Percentiles rank a stretch among this genome's conserved stretches.
These are phyloP conservation scores for Ballota nigra DNA, from an alignment of 257 asterid species.

Conservation along the genomic window DNA sequence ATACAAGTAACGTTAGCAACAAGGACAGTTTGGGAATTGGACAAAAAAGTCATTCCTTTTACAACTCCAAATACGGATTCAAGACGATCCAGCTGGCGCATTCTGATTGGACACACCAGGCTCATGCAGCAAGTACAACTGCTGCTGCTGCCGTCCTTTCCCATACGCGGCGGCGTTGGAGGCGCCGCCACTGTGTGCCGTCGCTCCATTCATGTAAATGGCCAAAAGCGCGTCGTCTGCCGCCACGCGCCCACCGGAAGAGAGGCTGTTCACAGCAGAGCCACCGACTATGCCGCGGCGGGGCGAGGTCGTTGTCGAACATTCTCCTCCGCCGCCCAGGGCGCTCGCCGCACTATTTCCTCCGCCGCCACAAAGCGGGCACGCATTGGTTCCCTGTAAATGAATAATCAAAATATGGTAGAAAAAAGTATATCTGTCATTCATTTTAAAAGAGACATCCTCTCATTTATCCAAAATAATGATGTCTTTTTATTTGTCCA, in stretches of 20 bases:
- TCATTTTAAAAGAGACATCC: no score
- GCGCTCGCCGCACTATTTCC: conserved; percentile 28
- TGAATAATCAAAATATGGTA: not conserved
- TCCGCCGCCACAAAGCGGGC: conserved; percentile 38
- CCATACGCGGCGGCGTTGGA: conserved; percentile 24
- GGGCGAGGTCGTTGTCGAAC: conserved; percentile 42
- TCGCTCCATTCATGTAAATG: conserved; percentile 29
- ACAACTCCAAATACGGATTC: not conserved
- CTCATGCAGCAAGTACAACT: conserved; percentile 24
- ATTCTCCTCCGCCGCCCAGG: conserved; percentile 35
- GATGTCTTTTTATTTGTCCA: no score
- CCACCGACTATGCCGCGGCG: conserved; percentile 8
- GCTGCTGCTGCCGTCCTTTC: conserved; percentile 27
- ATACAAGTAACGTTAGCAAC: not conserved
- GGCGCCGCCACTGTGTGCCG: conserved; percentile 14
- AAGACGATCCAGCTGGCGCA: conserved; percentile 34
- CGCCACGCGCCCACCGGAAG: conserved; percentile 16
- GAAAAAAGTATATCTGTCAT: no score
- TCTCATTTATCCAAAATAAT: no score
- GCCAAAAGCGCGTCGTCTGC: conserved; percentile 30
- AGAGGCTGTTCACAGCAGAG: conserved; percentile 18
- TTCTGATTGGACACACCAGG: conserved; percentile 26
- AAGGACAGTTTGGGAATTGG: not conserved
- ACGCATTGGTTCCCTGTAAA: conserved; percentile 19
- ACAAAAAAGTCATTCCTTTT: not conserved